Evolutionary conservation across 306 rosid species (phyloP).

Genomic region (Cucurbita pepo): DNA sequence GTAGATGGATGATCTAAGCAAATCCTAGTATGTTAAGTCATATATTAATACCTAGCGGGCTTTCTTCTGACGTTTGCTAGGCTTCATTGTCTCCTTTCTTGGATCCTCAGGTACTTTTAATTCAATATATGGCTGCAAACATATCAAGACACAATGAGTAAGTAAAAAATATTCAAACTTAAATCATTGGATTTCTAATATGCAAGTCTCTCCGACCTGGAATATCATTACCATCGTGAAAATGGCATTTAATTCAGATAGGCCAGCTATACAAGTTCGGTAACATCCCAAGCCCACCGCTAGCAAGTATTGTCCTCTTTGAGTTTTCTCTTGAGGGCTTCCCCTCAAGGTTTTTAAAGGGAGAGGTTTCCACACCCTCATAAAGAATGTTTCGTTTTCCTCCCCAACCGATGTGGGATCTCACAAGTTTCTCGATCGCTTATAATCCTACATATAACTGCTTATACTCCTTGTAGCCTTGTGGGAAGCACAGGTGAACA

Average conservation of each 20-base stretch:
- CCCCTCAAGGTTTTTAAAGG: not conserved
- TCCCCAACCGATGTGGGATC: too few relatives aligned
- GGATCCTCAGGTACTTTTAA: slow-evolving; percentile 46
- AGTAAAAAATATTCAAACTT: not conserved
- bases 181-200: not conserved
- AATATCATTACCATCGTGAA: not conserved
- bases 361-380: too few relatives aligned
- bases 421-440: not conserved
- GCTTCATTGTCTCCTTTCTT: slow-evolving; percentile 51
- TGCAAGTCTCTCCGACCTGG: not conserved
- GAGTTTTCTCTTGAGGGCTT: too few relatives aligned
- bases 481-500: not conserved
- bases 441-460: not conserved
- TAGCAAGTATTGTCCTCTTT: too few relatives aligned
- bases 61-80: slow-evolving; percentile 55
- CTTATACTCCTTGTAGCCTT: not conserved
- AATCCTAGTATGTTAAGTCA: not conserved
- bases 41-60: slow-evolving; percentile 22
- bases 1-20: too few relatives aligned
- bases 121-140: slow-evolving; percentile 77
- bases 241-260: too few relatives aligned
- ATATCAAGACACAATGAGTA: slow-evolving; percentile 4
- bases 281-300: too few relatives aligned
- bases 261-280: too few relatives aligned
- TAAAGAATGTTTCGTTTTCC: too few relatives aligned